Evolutionary conservation across 2,329 filamentous ascomycete species (phyloP).

Genomic region (Fusarium foetens): DNA sequence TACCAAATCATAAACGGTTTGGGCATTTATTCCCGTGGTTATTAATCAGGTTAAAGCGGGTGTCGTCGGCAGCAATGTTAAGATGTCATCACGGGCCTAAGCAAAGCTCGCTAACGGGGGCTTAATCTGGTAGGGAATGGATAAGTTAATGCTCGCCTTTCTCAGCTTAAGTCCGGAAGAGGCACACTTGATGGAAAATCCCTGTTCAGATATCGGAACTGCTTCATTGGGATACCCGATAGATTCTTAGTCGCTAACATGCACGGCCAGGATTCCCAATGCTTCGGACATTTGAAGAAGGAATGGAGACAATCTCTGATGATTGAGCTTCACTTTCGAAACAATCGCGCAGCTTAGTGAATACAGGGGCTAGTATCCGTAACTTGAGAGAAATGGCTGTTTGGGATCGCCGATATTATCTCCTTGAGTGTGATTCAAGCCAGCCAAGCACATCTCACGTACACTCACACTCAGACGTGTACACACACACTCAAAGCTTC

Average conservation of each 20-base stretch:
- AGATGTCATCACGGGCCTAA: slow-evolving; percentile 23
- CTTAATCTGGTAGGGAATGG: slow-evolving; percentile 31
- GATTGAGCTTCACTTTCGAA: slow-evolving; percentile 10
- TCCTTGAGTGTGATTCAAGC: background rate
- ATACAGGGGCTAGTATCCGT: slow-evolving; percentile 4
- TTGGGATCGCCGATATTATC: background rate
- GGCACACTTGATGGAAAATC: slow-evolving; percentile 38
- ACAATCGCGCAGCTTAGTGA: slow-evolving; percentile 6
- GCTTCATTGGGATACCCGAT: slow-evolving; percentile 43
- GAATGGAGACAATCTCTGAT: background rate
- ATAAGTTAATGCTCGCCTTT: slow-evolving; percentile 36
- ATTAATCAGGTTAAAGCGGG: slow-evolving; percentile 30
- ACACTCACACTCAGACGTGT: background rate
- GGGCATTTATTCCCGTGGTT: slow-evolving; percentile 35
- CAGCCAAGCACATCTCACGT: background rate
- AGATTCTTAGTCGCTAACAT: slow-evolving; percentile 21
- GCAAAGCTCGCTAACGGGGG: slow-evolving; percentile 21
- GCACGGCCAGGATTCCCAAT: slow-evolving; percentile 27
- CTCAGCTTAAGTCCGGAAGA: slow-evolving; percentile 36
- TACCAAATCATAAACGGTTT: slow-evolving; percentile 30
- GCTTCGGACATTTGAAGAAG: background rate
- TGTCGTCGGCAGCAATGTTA: slow-evolving; percentile 40
- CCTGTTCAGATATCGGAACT: slow-evolving; percentile 41
- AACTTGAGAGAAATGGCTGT: background rate
- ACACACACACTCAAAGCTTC: slow-evolving; percentile 15